These are phyloP conservation scores for Corchorus capsularis DNA, from an alignment of 345 rosid genomes.

Conservation along the genomic window DNA sequence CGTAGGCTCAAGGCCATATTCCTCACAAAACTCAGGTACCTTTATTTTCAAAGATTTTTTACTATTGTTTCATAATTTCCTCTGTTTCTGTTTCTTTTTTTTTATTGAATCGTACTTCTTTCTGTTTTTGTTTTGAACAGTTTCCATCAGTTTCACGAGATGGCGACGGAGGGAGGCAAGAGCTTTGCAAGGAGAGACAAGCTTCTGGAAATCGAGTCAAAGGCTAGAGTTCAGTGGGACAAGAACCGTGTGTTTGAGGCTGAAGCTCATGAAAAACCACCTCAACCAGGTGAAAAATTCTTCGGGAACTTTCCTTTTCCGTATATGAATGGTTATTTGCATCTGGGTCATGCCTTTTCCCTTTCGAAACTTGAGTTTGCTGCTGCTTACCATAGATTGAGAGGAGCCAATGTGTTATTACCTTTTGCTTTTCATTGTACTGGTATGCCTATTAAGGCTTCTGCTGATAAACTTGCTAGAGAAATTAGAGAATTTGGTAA, in stretches of 20 bases:
- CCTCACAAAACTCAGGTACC: constrained; percentile 5
- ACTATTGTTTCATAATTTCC: not conserved
- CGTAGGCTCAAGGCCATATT: constrained; percentile 20
- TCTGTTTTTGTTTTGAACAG: not conserved
- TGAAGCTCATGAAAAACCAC: constrained; percentile 12
- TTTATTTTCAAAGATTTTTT: not conserved
- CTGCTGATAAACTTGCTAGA: constrained; percentile 85
- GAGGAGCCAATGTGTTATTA: constrained; percentile 80
- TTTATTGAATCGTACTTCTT: not conserved
- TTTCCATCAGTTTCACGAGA: constrained; percentile 25
- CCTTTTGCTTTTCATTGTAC: constrained; percentile 96
- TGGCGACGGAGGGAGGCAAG: constrained; percentile 73
- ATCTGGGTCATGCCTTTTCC: constrained; percentile 25
- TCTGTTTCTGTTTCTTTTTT: not conserved
- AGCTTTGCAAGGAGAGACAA: constrained; percentile 80
- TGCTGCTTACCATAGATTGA: constrained; percentile 83
- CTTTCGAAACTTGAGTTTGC: constrained; percentile 62
- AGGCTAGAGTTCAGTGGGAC: constrained; percentile 63
- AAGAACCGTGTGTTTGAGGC: constrained; percentile 68
- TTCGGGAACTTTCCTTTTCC: constrained; percentile 28
- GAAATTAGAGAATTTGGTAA: constrained; percentile 73
- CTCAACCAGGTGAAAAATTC: constrained; percentile 20
- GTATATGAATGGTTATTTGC: constrained; percentile 26
- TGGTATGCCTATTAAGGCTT: constrained; percentile 97
- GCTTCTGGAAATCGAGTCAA: constrained; percentile 62